Evolutionary conservation across 2,329 filamentous ascomycete species (phyloP), one percentile per base, ranked within the genome.

Genomic region (Alternaria burnsii): DNA sequence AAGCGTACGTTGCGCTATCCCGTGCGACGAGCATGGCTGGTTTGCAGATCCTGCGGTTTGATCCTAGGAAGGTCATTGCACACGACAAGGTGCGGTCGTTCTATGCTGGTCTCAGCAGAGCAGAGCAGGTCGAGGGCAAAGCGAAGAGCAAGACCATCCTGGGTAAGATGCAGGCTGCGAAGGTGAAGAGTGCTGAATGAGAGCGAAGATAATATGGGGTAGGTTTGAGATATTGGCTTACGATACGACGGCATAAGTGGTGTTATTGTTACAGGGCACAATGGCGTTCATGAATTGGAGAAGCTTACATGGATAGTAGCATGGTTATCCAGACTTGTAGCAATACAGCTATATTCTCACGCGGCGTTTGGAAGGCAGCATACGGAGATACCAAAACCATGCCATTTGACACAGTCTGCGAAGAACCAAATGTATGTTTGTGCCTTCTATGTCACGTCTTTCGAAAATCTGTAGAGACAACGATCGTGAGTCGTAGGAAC

Each of bases 1-100:
- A 99, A 78, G 95, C 95, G 6, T 99, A 99, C 74, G 95, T 99
- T 52, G 95, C 95, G 52, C 87, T 99, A 14, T 97, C 92, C 82
- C 91, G 95, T 79, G 95, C 95, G 14, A 97, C 93, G 1, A 91
- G 86, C 59, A 93, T 97, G 81, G 86, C 88, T 18, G 95, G 95
- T 1, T 82, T 99, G 20, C 93, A 97, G 74, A 94, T 99, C 12
- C 79, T 94, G 50, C 86, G 92, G 36, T 99, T 99, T 71, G 91
- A 97, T 71, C 91, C 92, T 67, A 86, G 82, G 62, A 98, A 96
- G 79, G 94, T 99, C 26, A 94, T 97, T 89, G 95, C 96, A 3
- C 95, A 99, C 75, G 89, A 92, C 1, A 89, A 89, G 70, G 95
- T 99, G 18, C 85, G 92, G 6, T 85, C 85, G 2, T 99, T 99